These are phyloP conservation scores for Candida vaughaniae DNA, from an alignment of 805 yeast genomes.

Conservation along the genomic window DNA sequence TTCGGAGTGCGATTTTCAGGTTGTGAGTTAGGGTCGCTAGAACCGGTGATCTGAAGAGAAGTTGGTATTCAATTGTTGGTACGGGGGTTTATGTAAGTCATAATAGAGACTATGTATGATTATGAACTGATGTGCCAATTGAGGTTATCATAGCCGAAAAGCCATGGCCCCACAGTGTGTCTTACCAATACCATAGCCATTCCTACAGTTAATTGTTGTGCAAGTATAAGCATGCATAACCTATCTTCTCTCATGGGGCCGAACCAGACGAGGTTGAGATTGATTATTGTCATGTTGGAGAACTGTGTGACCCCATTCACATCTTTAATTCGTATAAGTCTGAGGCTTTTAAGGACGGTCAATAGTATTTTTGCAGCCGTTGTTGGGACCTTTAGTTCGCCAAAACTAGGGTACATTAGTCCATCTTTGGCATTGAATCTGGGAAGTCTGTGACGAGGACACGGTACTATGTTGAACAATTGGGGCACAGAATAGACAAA, in stretches of 20 bases:
- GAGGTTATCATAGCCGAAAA: slow-evolving; percentile 88
- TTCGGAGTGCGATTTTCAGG: neutral
- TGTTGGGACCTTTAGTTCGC: slow-evolving; percentile 27
- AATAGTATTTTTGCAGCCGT: slow-evolving; percentile 10
- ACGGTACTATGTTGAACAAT: slow-evolving; percentile 78
- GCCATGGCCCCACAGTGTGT: slow-evolving; percentile 80
- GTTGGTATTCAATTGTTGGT: too few species aligned
- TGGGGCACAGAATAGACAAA: slow-evolving; percentile 93
- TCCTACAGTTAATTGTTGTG: slow-evolving; percentile 66
- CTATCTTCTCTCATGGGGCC: slow-evolving; percentile 89
- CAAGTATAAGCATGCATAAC: slow-evolving; percentile 60
- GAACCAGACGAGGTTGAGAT: slow-evolving; percentile 75
- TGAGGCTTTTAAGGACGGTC: slow-evolving; percentile 42
- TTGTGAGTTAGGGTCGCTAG: too few species aligned
- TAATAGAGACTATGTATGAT: too few species aligned
- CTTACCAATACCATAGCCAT: slow-evolving; percentile 64
- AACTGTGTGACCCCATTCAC: slow-evolving; percentile 38
- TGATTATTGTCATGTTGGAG: slow-evolving; percentile 86
- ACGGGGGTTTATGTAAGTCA: too few species aligned
- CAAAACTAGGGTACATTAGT: slow-evolving; percentile 63
- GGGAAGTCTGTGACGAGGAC: slow-evolving; percentile 96
- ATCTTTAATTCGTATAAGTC: slow-evolving; percentile 43
- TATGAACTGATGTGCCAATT: slow-evolving; percentile 23
- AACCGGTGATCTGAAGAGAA: too few species aligned
- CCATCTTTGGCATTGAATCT: slow-evolving; percentile 66